Conservation (phyloP, 2,329 filamentous ascomycete species). For the Neospermospora avenae region DNA sequence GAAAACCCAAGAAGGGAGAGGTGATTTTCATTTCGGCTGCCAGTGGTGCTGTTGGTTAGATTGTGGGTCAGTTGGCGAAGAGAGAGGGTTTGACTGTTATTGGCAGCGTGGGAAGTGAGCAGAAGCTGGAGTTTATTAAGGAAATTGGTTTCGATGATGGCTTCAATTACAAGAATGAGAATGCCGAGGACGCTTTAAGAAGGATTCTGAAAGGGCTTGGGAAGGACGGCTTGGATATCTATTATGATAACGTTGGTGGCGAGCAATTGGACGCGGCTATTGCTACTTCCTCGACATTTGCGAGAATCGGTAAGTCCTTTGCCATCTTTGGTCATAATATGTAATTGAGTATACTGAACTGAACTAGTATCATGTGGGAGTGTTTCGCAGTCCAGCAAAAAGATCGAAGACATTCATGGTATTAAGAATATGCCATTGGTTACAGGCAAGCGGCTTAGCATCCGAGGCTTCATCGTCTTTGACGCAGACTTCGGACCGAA, state of each 20-base stretch:
- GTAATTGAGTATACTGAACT: background rate
- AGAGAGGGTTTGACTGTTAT: constrained; percentile 70
- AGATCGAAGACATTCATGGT: constrained; percentile 50
- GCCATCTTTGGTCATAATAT: background rate
- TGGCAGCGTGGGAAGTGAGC: constrained; percentile 69
- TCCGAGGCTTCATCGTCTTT: constrained; percentile 64
- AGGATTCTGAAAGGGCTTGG: constrained; percentile 51
- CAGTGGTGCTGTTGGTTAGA: constrained; percentile 68
- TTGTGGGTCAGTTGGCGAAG: constrained; percentile 74
- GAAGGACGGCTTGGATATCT: constrained; percentile 70
- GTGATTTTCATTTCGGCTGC: constrained; percentile 74
- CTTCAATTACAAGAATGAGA: constrained; percentile 79
- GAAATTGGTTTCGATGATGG: constrained; percentile 68
- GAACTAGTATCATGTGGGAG: constrained; percentile 49
- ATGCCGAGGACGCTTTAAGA: constrained; percentile 56
- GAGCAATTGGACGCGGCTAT: constrained; percentile 69
- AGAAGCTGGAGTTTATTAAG: constrained; percentile 71
- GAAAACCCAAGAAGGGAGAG: constrained; percentile 70
- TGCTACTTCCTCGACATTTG: constrained; percentile 56
- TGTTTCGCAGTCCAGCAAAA: constrained; percentile 65
- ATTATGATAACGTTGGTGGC: constrained; percentile 74
- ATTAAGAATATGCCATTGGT: constrained; percentile 58
- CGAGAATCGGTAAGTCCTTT: constrained; percentile 48
- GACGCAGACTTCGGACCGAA: constrained; percentile 59
- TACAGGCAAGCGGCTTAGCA: constrained; percentile 56